Conservation (phyloP, 2,329 filamentous ascomycete species). For the Pseudomassariella vexata region DNA sequence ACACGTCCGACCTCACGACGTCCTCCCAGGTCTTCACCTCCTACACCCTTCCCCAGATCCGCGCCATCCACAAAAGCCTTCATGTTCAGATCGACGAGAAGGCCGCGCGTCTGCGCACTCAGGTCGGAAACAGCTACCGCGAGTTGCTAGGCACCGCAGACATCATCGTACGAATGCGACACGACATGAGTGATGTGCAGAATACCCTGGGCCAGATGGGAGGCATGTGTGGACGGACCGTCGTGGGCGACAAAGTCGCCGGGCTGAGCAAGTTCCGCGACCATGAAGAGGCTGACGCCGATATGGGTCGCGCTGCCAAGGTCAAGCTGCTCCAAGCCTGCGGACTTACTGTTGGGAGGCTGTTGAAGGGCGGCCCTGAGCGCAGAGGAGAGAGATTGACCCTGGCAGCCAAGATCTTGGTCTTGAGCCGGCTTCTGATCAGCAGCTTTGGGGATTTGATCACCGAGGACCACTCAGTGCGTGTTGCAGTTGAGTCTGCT, state of each 20-base stretch:
- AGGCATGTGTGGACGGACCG: conserved; percentile 66
- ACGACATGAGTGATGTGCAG: conserved; percentile 70
- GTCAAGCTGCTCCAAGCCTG: conserved; percentile 47
- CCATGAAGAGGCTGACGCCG: conserved; percentile 15
- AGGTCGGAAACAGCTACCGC: conserved; percentile 69
- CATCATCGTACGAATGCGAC: conserved; percentile 85
- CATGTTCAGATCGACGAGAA: conserved; percentile 58
- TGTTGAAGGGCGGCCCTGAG: conserved; percentile 36
- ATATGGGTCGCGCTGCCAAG: conserved; percentile 30
- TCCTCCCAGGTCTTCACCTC: conserved; percentile 49
- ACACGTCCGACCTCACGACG: conserved; percentile 41
- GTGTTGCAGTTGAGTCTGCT: conserved; percentile 48
- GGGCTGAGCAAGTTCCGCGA: conserved; percentile 46
- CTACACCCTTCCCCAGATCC: conserved; percentile 58
- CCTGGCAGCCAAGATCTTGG: conserved; percentile 63
- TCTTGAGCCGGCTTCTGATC: conserved; percentile 68
- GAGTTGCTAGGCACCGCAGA: conserved; percentile 89
- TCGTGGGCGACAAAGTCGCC: conserved; percentile 60
- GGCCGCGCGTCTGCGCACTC: conserved; percentile 53
- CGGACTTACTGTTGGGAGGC: conserved; percentile 39
- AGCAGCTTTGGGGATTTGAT: conserved; percentile 60
- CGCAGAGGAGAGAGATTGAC: conserved; percentile 46
- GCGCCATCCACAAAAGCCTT: conserved; percentile 54
- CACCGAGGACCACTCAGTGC: conserved; percentile 24
- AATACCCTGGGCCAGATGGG: conserved; percentile 66